Evolutionary conservation across 2,329 filamentous ascomycete species (phyloP).

Genomic region (Cadophora sp.): DNA sequence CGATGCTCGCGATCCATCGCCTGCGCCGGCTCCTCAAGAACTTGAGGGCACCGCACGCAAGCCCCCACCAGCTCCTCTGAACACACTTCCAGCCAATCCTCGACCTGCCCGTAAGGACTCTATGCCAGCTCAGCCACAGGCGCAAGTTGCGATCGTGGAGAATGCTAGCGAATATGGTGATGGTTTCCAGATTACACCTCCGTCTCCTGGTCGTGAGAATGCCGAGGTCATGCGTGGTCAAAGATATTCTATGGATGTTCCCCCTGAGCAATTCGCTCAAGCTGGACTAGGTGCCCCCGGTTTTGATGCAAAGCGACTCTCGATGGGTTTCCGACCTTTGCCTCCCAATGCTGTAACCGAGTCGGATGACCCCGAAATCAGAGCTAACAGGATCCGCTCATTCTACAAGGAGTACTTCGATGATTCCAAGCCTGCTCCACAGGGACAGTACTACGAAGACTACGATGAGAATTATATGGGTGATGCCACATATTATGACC

Average conservation of each 20-base stretch:
- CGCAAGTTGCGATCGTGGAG: constrained; percentile 48
- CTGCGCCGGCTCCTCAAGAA: constrained; percentile 15
- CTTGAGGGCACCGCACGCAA: constrained; percentile 20
- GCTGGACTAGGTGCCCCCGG: constrained; percentile 60
- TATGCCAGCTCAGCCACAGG: constrained; percentile 31
- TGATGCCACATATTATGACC: constrained; percentile 55
- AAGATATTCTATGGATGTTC: constrained; percentile 46
- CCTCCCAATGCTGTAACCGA: constrained; percentile 82
- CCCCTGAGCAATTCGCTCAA: constrained; percentile 46
- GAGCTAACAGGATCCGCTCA: constrained; percentile 94
- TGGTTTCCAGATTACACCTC: constrained; percentile 53
- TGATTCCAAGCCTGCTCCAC: constrained; percentile 63
- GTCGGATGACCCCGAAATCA: constrained; percentile 88
- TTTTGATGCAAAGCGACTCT: constrained; percentile 64
- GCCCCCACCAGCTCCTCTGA: constrained; percentile 38
- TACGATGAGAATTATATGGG: constrained; percentile 73
- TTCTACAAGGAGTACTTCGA: constrained; percentile 99
- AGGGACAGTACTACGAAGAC: constrained; percentile 73
- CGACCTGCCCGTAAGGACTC: constrained; percentile 47
- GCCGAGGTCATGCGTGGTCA: constrained; percentile 36
- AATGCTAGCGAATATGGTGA: constrained; percentile 61
- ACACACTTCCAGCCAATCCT: constrained; percentile 42
- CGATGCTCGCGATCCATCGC: constrained; percentile 23
- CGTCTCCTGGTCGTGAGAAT: constrained; percentile 47
- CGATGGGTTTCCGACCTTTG: constrained; percentile 79